A percentile compares a stretch with the other conserved stretches of the same genome.
Evolutionary conservation across 257 asterid species (phyloP).

Genomic region (Oldenlandia corymbosa): DNA sequence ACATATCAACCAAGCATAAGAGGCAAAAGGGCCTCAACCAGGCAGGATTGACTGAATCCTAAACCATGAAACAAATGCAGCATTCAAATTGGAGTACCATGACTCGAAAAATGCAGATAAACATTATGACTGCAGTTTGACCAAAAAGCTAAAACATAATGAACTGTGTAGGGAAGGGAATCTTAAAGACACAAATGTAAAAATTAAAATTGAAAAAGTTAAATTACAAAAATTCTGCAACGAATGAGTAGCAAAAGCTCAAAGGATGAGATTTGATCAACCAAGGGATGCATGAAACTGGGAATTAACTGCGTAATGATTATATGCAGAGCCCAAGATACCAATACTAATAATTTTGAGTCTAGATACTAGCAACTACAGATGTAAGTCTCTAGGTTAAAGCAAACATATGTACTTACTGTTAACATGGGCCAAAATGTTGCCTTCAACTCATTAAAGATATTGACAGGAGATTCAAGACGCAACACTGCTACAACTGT

Average conservation of each 20-base stretch:
- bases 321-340: not conserved
- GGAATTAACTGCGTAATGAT: not conserved
- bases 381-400: not conserved
- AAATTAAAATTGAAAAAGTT: not conserved
- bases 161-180: not conserved
- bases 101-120: not conserved
- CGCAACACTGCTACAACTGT: conserved; percentile 63
- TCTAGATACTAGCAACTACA: not conserved
- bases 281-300: not conserved
- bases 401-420: conserved; percentile 39
- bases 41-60: not conserved
- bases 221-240: not conserved
- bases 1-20: too few species aligned
- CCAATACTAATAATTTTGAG: not conserved
- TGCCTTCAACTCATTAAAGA: conserved; percentile 56
- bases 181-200: not conserved
- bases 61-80: too few species aligned
- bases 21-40: not conserved
- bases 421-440: conserved; percentile 83
- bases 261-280: not conserved
- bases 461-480: conserved; percentile 56
- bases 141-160: not conserved
- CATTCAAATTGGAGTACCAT: not conserved
- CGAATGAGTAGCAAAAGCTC: not conserved
- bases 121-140: not conserved